Evolutionary conservation across 345 rosid genomes (phyloP), one percentile per base, ranked within the genome.

Genomic region (Luvunga scandens): DNA sequence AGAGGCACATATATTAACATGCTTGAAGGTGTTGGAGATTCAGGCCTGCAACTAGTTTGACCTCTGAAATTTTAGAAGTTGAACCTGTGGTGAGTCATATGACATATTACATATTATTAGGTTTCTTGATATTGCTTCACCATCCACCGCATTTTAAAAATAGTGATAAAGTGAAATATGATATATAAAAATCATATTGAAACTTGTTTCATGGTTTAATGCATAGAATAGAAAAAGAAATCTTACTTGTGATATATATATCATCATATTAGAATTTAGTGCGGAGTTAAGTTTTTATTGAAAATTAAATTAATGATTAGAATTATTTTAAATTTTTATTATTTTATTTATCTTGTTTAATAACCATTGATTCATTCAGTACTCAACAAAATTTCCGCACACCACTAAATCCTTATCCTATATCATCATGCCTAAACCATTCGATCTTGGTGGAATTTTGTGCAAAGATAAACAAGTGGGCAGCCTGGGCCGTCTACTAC

Each of bases 1-100:
- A 77, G 95, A 89, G 82, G 85, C 87, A 71, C 91, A 83, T 61
- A 81, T 84, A 81, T 86, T 80, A 85, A 86, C 75, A 84, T 86
- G 91, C 89, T 82, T 77, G 86, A 84, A 76, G 88, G 82, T 59
- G 76, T 24, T 50, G 85, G 83, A 80, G 87, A 80, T 81, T 66
- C 85, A 45, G 85, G 73, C n/a, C n/a, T n/a, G 78, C 86, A 78
- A 79, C 79, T 38, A 71, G 81, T 72, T 56, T 78, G 66, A 76
- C 82, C 25, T 86, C 96, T 55, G 96, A 93, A 86, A 90, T 93
- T 60, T 81, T 87, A 71, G 89, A 96, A 91, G 91, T 90, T 67
- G 91, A 93, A 87, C 97, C 97, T 22, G 72, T 89, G 92, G 99
- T 92, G 83, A 92, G 95, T 83, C 65, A 39, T 64, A 78, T 55